Conservation (phyloP, 306 rosid genomes). For the Prunus persica region Prunus_persica_NCBIv2 NC_034013.1:14391501-14392000, state of each 20-base stretch:
- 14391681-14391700: constrained; percentile 19
- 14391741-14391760: constrained; percentile 30
- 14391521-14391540: constrained; percentile 47
- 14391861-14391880: background rate
- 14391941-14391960: background rate
- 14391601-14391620: constrained; percentile 44
- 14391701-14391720: constrained; percentile 35
- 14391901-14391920: background rate
- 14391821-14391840: background rate
- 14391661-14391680: constrained; percentile 14
- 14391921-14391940: background rate
- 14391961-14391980: background rate
- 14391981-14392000: background rate
- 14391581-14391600: constrained; percentile 54
- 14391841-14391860: background rate
- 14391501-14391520: constrained; percentile 45
- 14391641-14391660: constrained; percentile 33
- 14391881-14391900: background rate
- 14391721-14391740: constrained; percentile 27
- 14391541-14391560: constrained; percentile 45
- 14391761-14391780: constrained; percentile 64
- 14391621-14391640: constrained; percentile 46
- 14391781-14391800: constrained; percentile 70
- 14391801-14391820: constrained; percentile 6
- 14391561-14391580: constrained; percentile 55